Evolutionary conservation across 148 eudicot genomes (phyloP).

Genomic region (Silene uniflora): DNA sequence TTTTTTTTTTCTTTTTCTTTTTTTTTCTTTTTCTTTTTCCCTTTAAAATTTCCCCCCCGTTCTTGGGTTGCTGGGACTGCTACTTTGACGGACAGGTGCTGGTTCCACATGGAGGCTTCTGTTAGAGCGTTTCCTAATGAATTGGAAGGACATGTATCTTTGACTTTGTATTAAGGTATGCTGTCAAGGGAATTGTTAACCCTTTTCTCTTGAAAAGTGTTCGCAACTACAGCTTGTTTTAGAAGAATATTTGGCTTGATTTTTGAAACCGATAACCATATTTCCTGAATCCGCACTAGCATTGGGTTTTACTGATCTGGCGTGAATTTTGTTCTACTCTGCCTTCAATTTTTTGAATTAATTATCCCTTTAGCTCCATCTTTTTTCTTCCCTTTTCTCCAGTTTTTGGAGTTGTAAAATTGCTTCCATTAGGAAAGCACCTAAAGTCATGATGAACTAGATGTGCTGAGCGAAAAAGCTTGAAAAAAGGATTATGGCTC

Average conservation of each 20-base stretch:
- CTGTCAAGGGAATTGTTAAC: conserved; percentile 25
- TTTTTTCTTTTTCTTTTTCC: background rate
- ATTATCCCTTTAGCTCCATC: conserved; percentile 4
- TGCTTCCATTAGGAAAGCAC: conserved; percentile 44
- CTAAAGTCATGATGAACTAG: conserved; percentile 38
- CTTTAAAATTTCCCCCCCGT: background rate
- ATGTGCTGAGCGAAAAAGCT: conserved; percentile 38
- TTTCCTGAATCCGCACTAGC: background rate
- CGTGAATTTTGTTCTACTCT: conserved; percentile 13
- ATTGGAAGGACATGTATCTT: conserved; percentile 34
- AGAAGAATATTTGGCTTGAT: background rate
- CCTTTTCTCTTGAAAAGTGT: conserved; percentile 10
- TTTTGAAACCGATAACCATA: conserved; percentile 15
- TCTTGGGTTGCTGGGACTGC: conserved; percentile 22
- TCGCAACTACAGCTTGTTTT: conserved; percentile 5
- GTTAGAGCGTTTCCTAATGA: conserved; percentile 46
- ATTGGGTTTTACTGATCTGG: conserved; percentile 7
- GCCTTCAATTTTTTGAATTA: background rate
- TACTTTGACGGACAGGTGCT: conserved; percentile 47
- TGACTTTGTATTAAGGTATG: conserved; percentile 56
- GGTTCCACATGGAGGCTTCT: conserved; percentile 40
- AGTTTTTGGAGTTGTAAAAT: conserved; percentile 24
- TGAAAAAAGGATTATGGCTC: conserved; percentile 24
- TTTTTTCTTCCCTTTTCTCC: conserved; percentile 20
- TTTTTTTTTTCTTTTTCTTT: conserved; percentile 1